These are phyloP conservation scores for Elongisporangium anandrum DNA, from an alignment of 352 stramenopile species.

Conservation along the genomic window DNA sequence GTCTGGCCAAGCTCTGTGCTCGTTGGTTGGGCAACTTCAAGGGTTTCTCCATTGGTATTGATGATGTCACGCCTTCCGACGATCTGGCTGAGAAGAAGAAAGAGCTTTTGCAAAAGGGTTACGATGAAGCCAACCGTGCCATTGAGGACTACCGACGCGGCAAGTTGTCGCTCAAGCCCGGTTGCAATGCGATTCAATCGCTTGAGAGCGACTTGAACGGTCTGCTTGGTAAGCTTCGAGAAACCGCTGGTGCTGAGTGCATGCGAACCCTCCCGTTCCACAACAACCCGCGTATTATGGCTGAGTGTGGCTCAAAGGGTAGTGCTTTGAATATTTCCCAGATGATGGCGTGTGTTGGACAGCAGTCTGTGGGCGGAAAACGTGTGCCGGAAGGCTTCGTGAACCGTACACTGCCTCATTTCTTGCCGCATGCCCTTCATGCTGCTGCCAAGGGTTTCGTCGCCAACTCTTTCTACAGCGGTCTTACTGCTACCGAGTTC, in stretches of 20 bases:
- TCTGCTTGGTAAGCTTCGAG: slow-evolving; percentile 96
- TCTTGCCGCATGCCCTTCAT: slow-evolving; percentile 92
- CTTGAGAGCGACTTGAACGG: slow-evolving; percentile 99
- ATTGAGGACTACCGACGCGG: slow-evolving; percentile 94
- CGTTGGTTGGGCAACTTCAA: slow-evolving; percentile 97
- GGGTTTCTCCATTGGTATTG: slow-evolving; percentile 99
- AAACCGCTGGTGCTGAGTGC: slow-evolving; percentile 96
- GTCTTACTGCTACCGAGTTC: slow-evolving; percentile 98
- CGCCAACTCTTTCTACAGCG: slow-evolving; percentile 98
- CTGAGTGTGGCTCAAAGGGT: slow-evolving; percentile 98
- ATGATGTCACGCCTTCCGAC: slow-evolving; percentile 97
- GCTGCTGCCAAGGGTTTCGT: slow-evolving; percentile 99
- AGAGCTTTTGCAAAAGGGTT: slow-evolving; percentile 88
- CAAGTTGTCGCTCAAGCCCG: slow-evolving; percentile 93
- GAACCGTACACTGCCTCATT: slow-evolving; percentile 97
- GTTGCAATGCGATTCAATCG: slow-evolving; percentile 96
- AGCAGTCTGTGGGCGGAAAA: slow-evolving; percentile 98
- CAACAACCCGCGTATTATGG: slow-evolving; percentile 98
- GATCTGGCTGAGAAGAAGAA: slow-evolving; percentile 95
- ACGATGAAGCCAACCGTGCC: slow-evolving; percentile 83
- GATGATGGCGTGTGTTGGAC: slow-evolving; percentile 99
- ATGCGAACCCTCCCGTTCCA: slow-evolving; percentile 98
- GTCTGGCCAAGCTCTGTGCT: slow-evolving; percentile 96
- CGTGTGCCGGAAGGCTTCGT: slow-evolving; percentile 99
- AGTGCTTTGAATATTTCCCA: slow-evolving; percentile 99